phyloP scores from a whole-genome alignment of 2,329 filamentous ascomycete species.

The Aspergillus glaucus region DNA sequence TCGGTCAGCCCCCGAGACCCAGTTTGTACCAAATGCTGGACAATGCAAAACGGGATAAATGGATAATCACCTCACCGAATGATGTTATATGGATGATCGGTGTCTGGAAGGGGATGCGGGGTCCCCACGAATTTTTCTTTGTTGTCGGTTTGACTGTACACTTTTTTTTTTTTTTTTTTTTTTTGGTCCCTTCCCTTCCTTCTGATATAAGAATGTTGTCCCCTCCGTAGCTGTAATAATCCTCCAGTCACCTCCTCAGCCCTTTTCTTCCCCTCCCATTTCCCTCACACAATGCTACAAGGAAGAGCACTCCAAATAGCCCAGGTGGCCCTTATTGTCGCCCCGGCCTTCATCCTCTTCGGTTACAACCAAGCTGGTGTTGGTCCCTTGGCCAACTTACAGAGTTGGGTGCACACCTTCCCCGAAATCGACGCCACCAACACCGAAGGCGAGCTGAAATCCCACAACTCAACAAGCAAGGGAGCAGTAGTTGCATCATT shows the following conservation, averaged over 20 bases:
- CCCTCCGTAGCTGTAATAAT: background rate
- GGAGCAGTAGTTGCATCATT: slow-evolving; percentile 21
- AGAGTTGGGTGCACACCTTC: slow-evolving; percentile 41
- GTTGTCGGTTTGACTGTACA: background rate
- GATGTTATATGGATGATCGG: background rate
- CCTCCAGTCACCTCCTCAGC: background rate
- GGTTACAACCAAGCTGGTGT: slow-evolving; percentile 22
- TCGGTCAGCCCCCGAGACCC: no score
- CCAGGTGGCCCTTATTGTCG: slow-evolving; percentile 17
- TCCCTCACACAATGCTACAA: slow-evolving; percentile 1
- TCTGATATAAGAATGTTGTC: background rate
- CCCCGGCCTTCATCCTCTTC: slow-evolving; percentile 19
- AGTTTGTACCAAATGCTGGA: no score
- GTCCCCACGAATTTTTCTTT: slow-evolving; percentile 1
- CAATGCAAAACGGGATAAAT: no score
- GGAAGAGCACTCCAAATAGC: slow-evolving; percentile 11
- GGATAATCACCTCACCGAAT: background rate
- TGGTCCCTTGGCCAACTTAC: slow-evolving; percentile 16
- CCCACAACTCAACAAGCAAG: slow-evolving; percentile 19
- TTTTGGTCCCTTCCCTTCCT: background rate
- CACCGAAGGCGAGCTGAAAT: slow-evolving; percentile 12
- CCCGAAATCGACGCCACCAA: slow-evolving; percentile 48
- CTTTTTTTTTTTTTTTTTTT: background rate
- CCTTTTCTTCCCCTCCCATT: background rate
- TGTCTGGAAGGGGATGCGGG: background rate